These are phyloP conservation scores for Fibroporia radiculosa DNA, from an alignment of 768 basidiomycete genomes.

Conservation along the genomic window DNA sequence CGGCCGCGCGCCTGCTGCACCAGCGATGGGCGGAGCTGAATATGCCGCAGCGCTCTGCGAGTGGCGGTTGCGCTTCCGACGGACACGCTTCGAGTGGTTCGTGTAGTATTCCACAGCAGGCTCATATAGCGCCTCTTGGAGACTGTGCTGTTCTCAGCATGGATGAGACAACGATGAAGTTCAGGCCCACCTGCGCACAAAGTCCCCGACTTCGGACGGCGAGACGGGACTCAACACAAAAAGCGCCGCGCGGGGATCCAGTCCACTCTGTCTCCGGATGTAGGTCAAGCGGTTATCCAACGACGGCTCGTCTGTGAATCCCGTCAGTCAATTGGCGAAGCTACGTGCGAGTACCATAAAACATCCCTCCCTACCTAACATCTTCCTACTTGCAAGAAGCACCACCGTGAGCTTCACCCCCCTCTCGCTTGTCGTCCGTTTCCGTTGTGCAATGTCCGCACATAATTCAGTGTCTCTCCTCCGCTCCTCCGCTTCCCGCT, in stretches of 20 bases:
- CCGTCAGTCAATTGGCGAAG: not conserved
- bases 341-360: not conserved
- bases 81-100: conserved; percentile 84
- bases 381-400: conserved; percentile 77
- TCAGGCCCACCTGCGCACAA: conserved; percentile 63
- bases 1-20: conserved; percentile 34
- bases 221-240: conserved; percentile 95
- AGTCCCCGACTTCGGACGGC: conserved; percentile 78
- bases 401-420: conserved; percentile 94
- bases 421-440: conserved; percentile 74
- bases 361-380: conserved; percentile 60
- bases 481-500: conserved; percentile 62
- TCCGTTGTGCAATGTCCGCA: conserved; percentile 69
- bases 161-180: not conserved
- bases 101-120: conserved; percentile 91
- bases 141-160: no score
- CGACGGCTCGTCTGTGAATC: conserved; percentile 68
- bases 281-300: conserved; percentile 80
- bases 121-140: conserved; percentile 85
- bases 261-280: conserved; percentile 79
- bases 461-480: conserved; percentile 70
- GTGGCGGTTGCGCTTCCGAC: conserved; percentile 82
- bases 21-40: conserved; percentile 37
- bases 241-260: conserved; percentile 87
- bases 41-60: conserved; percentile 50